phyloP scores from a whole-genome alignment of 2,329 filamentous ascomycete species.

The Fusarium equiseti region DNA sequence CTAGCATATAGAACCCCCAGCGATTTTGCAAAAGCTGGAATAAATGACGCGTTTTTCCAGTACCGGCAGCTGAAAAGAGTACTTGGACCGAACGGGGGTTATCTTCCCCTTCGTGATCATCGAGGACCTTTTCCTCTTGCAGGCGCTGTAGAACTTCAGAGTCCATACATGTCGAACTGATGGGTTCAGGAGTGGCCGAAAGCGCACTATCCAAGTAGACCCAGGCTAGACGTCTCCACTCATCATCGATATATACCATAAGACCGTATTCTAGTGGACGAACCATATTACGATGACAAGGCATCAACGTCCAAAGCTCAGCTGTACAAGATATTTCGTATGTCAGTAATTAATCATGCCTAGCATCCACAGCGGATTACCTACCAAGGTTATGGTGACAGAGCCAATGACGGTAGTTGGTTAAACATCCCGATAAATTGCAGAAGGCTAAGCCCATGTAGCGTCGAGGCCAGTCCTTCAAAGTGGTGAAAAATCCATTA shows the following conservation, averaged over 20 bases:
- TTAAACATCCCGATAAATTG: too few species aligned
- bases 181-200: neutral
- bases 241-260: constrained; percentile 2
- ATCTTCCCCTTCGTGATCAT: neutral
- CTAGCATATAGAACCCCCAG: constrained; percentile 1
- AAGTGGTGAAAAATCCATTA: neutral
- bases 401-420: too few species aligned
- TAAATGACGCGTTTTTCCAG: constrained; percentile 1
- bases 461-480: neutral
- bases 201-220: neutral
- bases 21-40: neutral
- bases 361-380: neutral
- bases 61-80: neutral
- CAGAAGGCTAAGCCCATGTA: too few species aligned
- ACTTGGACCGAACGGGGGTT: neutral
- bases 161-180: too few species aligned
- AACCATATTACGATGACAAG: neutral
- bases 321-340: neutral
- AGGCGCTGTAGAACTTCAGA: too few species aligned
- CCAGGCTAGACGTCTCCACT: constrained; percentile 2
- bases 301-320: neutral
- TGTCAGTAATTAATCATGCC: neutral
- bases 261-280: constrained; percentile 3
- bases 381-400: neutral
- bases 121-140: neutral